These are phyloP conservation scores for Kodamaea suecica DNA, from an alignment of 1,139 yeast genomes.

Conservation along the genomic window DNA sequence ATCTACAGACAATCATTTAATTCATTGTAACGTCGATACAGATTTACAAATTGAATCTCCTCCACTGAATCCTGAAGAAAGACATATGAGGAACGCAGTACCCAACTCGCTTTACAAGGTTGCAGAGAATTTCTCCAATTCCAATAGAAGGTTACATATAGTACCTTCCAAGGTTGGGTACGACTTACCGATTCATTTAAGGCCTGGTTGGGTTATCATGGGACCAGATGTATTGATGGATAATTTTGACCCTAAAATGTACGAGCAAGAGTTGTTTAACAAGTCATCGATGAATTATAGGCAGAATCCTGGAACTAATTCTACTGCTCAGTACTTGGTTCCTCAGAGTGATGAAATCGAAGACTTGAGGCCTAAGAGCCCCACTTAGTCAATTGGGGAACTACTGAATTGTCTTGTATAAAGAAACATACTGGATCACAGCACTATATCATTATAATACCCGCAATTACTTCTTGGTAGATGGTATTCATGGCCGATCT, in stretches of 20 bases:
- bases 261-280: conserved; percentile 31
- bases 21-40: conserved; percentile 90
- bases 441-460: too few species aligned
- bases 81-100: conserved; percentile 35
- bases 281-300: conserved; percentile 32
- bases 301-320: conserved; percentile 16
- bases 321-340: conserved; percentile 41
- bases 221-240: conserved; percentile 78
- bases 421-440: too few species aligned
- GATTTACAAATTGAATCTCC: conserved; percentile 64
- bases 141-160: conserved; percentile 79
- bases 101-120: conserved; percentile 77
- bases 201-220: conserved; percentile 90
- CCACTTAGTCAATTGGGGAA: too few species aligned
- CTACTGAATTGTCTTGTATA: too few species aligned
- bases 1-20: conserved; percentile 75
- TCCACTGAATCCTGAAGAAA: conserved; percentile 2
- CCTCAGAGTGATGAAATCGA: conserved; percentile 76
- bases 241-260: conserved; percentile 50
- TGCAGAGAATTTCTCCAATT: conserved; percentile 86
- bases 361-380: conserved; percentile 78
- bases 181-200: conserved; percentile 59
- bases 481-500: too few species aligned
- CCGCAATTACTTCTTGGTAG: too few species aligned
- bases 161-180: conserved; percentile 68